These are phyloP conservation scores for Niveomyces coronatus DNA, from an alignment of 2,329 filamentous ascomycete species.

Conservation along the genomic window DNA sequence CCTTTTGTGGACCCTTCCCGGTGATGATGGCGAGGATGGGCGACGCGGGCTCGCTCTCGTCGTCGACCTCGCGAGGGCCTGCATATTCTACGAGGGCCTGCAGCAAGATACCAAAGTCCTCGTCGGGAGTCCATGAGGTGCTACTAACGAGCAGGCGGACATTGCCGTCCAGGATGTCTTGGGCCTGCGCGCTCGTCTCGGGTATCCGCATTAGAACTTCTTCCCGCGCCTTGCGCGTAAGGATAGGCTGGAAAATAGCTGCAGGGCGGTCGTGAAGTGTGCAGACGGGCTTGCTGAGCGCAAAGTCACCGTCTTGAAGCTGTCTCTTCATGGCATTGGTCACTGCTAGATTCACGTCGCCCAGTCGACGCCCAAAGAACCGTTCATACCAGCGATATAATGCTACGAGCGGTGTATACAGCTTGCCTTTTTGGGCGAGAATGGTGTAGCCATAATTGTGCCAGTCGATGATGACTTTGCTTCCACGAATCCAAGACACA, in stretches of 20 bases:
- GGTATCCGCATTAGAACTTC: slow-evolving; percentile 55
- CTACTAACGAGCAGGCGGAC: slow-evolving; percentile 75
- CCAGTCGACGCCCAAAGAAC: slow-evolving; percentile 55
- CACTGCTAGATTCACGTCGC: slow-evolving; percentile 70
- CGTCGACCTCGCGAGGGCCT: slow-evolving; percentile 24
- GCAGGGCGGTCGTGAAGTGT: slow-evolving; percentile 83
- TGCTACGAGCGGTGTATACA: slow-evolving; percentile 63
- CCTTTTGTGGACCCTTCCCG: slow-evolving; percentile 80
- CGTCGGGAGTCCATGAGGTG: slow-evolving; percentile 94
- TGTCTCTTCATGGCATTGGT: slow-evolving; percentile 79
- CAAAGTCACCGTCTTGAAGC: slow-evolving; percentile 53
- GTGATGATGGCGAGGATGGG: slow-evolving; percentile 89
- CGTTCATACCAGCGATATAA: slow-evolving; percentile 72
- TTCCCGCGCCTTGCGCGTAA: slow-evolving; percentile 32
- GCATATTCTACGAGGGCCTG: slow-evolving; percentile 73
- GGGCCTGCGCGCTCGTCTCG: slow-evolving; percentile 50
- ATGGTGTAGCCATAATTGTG: slow-evolving; percentile 98
- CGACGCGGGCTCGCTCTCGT: slow-evolving; percentile 31
- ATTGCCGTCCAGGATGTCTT: slow-evolving; percentile 45
- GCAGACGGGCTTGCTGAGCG: slow-evolving; percentile 52
- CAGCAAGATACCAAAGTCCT: slow-evolving; percentile 85
- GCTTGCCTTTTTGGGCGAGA: slow-evolving; percentile 49
- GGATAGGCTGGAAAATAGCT: slow-evolving; percentile 65
- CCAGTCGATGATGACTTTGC: slow-evolving; percentile 85
- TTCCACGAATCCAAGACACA: slow-evolving; percentile 66